A percentile compares a stretch with the other conserved stretches of the same genome.
Conservation (phyloP, 179 eudicot species). For the Actinidia arguta region DNA sequence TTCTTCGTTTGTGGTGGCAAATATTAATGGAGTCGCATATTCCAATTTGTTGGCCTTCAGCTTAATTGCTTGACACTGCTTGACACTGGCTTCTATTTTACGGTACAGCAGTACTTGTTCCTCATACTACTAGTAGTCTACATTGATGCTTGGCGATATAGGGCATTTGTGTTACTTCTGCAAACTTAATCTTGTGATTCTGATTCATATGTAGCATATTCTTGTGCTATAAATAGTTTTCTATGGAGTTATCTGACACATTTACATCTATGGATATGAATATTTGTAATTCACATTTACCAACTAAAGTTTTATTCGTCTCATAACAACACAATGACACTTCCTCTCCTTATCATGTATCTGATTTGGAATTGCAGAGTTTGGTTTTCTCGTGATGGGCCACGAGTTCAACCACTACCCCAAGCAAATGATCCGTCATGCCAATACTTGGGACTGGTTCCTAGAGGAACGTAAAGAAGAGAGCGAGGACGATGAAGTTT, state of each 20-base stretch:
- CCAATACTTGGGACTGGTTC: constrained; percentile 88
- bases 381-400: constrained; percentile 84
- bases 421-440: constrained; percentile 58
- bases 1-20: neutral
- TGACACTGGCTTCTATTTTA: neutral
- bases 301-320: neutral
- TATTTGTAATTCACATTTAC: neutral
- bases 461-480: constrained; percentile 60
- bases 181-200: neutral
- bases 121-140: neutral
- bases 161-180: neutral
- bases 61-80: neutral
- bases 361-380: constrained; percentile 58
- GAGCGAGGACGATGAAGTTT: constrained; percentile 58
- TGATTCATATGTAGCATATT: neutral
- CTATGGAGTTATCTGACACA: neutral
- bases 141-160: neutral
- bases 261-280: neutral
- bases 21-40: neutral
- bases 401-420: constrained; percentile 88
- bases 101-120: neutral
- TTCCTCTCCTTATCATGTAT: neutral
- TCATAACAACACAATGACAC: neutral
- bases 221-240: neutral
- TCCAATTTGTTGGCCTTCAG: neutral